Conservation (phyloP, 108 stramenopile species). For the Pseudonitzschia multiseries region DNA sequence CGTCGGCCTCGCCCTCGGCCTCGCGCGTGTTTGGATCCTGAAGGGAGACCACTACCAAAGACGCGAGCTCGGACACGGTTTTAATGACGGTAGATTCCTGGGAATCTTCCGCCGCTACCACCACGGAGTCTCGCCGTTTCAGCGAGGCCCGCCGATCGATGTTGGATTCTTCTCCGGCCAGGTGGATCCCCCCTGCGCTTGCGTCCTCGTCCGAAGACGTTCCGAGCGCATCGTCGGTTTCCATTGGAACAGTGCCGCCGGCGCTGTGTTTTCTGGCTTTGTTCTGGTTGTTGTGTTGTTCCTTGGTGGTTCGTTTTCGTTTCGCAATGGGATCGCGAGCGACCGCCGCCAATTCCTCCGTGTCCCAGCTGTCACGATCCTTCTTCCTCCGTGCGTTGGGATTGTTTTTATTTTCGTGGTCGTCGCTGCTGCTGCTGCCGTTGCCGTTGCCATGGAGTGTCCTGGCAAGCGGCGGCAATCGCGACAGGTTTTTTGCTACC, state of each 20-base stretch:
- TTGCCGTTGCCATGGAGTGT: constrained; percentile 8
- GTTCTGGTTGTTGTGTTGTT: not conserved
- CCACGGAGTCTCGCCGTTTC: constrained; percentile 26
- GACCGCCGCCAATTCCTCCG: constrained; percentile 12
- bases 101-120: constrained; percentile 52
- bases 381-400: not conserved
- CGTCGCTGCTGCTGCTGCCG: not conserved
- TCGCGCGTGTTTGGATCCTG: not conserved
- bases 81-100: constrained; percentile 47
- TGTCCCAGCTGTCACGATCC: constrained; percentile 16
- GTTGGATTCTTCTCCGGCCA: not conserved
- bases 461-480: constrained; percentile 40
- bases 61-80: constrained; percentile 45
- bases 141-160: not conserved
- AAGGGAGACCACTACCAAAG: constrained; percentile 41
- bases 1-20: not conserved
- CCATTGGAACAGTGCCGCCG: not conserved
- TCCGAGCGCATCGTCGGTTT: constrained; percentile 1
- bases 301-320: constrained; percentile 12
- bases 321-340: constrained; percentile 27
- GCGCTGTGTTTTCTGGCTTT: not conserved
- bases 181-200: not conserved
- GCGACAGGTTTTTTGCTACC: constrained; percentile 48
- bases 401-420: not conserved
- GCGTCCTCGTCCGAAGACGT: constrained; percentile 14